Base-by-base conservation (phyloP, 108 stramenopile genomes). In the Cyclotella kingstonii region DNA sequence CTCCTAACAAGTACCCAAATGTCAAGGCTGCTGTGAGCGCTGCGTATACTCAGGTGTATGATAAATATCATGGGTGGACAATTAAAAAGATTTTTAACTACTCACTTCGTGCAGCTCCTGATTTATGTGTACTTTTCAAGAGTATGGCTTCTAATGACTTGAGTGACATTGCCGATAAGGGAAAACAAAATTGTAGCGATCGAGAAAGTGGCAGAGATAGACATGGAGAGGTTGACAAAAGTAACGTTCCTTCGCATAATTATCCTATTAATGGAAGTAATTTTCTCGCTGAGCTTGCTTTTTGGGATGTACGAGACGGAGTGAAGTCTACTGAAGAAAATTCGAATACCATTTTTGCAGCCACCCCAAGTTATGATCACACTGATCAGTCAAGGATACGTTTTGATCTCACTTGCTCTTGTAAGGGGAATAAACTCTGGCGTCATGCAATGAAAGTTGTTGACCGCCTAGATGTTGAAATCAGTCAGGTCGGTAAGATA, bases 51-150 rank as follows among this genome's bases (percentile, higher is more conserved):
- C 60, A 73, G 46, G 83, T 85, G 2, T 91, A 91, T 58, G 80
- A 56, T 14, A 53, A 70, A 25, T 87, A 76, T 59, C 90, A 91
- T 45, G 81, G 81, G 7, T 91, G 86, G 84, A 78, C 85, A 28
- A 71, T 84, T 5, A 77, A 83, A 27, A 77, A 84, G 41, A 83
- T 90, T 43, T 69, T 75, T 60, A 82, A 59, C 31, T 81, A 81
- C 53, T 83, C 82, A 22, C 84, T 88, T 54, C 75, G 83, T 47
- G 76, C 87, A 6, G 81, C 87, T 12, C 87, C 87, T 3, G 67
- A 79, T 5, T 60, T 66, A 14, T 66, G 58, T 23, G 56, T 69
- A 3, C 79, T 88, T 23, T 84, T 68, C 56, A 70, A 72, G 9
- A 57, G 52, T 26, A 88, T 88, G 87, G 79, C 83, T 54, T 78